Base-by-base conservation (phyloP, 768 basidiomycete species). In the Mycena filopes region DNA sequence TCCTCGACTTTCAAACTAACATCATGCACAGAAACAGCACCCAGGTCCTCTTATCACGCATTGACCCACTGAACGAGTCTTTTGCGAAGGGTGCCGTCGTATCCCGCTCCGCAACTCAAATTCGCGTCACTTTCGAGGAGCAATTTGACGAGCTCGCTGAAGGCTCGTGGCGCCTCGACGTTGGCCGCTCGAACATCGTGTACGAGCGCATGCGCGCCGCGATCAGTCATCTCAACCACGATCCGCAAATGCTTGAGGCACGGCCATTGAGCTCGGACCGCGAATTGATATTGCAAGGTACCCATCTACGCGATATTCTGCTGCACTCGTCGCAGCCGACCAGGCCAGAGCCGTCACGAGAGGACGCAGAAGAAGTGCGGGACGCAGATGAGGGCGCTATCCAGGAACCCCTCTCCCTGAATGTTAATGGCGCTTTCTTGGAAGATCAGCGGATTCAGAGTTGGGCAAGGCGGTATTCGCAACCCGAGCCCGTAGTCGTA, bases 371-470 rank as follows among this genome's bases (percentile, higher is more conserved):
- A 25, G 28, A 4, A n/a, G 58, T 10, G 2, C 31, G 50, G 10
- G 41, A 50, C 1, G 40, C 62, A 13, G 47, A 43, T 20, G 55
- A 42, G 40, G 29, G 45, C 15, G 51, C 25, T 8, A 4, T 16
- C 8, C 3, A 11, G 72, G 69, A 5, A 48, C 65, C 64, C 48
- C 29, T 33, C 33, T 12, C 33, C 7, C 33, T 57, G 16, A 57
- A 68, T 25, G 74, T 74, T 23, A 60, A 68, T 29, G 88, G 89
- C 18, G 81, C 86, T 12, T 91, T 97, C 76, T 82, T 81, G 63
- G 81, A 89, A 23, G 89, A 98, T 71, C 85, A 90, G 79, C 80
- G 87, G 48, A 91, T 98, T 40, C 86, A 87, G 66, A 93, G 90
- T 70, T 97, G 96, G 96, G 90, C 88, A 9, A 78, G 78, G 62